These are phyloP conservation scores for Aspergillus bridgeri DNA, from an alignment of 495 filamentous ascomycete genomes.

Conservation along the genomic window DNA sequence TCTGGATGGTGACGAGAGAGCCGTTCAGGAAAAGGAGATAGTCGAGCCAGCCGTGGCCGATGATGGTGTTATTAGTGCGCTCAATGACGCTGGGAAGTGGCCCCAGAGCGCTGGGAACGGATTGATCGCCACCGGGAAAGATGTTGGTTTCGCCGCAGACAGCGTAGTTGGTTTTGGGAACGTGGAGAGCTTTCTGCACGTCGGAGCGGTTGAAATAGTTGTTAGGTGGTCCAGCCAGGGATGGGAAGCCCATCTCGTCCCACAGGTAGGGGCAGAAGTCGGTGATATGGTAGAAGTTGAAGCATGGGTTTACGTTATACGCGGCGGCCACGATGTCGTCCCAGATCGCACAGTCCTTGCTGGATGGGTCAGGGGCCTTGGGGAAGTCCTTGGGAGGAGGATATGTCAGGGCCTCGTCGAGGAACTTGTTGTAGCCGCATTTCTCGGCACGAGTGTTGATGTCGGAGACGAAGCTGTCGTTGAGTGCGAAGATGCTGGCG, in stretches of 20 bases:
- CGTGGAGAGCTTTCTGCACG: slow-evolving; percentile 36
- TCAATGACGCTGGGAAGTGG: slow-evolving; percentile 16
- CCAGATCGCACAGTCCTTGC: slow-evolving; percentile 4
- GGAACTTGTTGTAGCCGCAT: slow-evolving; percentile 34
- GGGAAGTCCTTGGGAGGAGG: slow-evolving; percentile 35
- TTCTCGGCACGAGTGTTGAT: slow-evolving; percentile 28
- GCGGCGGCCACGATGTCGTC: slow-evolving; percentile 3
- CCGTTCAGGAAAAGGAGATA: slow-evolving; percentile 42
- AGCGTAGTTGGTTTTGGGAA: slow-evolving; percentile 7
- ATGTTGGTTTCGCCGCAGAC: neutral
- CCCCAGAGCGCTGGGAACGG: neutral
- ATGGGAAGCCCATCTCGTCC: slow-evolving; percentile 21
- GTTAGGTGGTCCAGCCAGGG: slow-evolving; percentile 12
- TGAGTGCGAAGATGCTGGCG: neutral
- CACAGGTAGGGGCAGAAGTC: slow-evolving; percentile 35
- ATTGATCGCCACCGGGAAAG: slow-evolving; percentile 9
- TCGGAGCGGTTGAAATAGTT: slow-evolving; percentile 35
- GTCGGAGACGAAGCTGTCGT: slow-evolving; percentile 22
- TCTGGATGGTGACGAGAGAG: slow-evolving; percentile 36
- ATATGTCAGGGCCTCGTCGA: slow-evolving; percentile 27
- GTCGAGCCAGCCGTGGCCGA: slow-evolving; percentile 41
- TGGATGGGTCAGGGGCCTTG: slow-evolving; percentile 32
- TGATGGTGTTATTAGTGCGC: slow-evolving; percentile 34
- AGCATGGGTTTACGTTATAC: slow-evolving; percentile 15
- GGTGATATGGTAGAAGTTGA: slow-evolving; percentile 37